A percentile compares a stretch with the other conserved stretches of the same genome.
These are phyloP conservation scores for Echium plantagineum DNA, from an alignment of 257 asterid species.

Conservation along the genomic window DNA sequence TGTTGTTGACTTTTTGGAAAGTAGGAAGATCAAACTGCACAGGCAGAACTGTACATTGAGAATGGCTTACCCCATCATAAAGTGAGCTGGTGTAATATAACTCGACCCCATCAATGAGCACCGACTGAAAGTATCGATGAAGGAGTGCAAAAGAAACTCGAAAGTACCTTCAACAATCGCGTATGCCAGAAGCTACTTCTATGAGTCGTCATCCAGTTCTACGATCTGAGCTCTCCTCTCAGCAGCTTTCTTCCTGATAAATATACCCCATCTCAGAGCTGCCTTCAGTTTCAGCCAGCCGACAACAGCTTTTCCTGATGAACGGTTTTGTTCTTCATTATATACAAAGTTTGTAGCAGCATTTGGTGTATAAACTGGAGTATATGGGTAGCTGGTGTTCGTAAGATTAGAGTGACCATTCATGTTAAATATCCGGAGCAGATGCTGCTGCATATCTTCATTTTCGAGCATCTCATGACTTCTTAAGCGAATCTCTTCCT, in stretches of 20 bases:
- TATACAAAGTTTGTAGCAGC: conserved; percentile 37
- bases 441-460: conserved; percentile 91
- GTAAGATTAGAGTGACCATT: conserved; percentile 43
- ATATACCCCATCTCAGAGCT: conserved; percentile 94
- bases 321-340: conserved; percentile 50
- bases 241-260: conserved; percentile 85
- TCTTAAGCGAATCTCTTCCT: conserved; percentile 76
- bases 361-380: conserved; percentile 42
- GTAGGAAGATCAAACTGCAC: conserved; percentile 8
- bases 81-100: background rate
- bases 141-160: conserved; percentile 4
- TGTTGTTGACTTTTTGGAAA: background rate
- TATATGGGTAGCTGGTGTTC: conserved; percentile 35
- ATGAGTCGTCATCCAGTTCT: conserved; percentile 59
- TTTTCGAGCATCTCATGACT: conserved; percentile 91
- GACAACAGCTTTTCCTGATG: conserved; percentile 95
- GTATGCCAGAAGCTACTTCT: background rate
- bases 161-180: background rate
- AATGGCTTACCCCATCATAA: conserved; percentile 8
- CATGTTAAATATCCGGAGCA: conserved; percentile 64
- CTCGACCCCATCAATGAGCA: background rate
- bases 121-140: background rate
- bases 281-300: conserved; percentile 99
- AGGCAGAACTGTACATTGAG: conserved; percentile 18
- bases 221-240: conserved; percentile 85